Evolutionary conservation across 139 green algal genomes (phyloP), one percentile per base, ranked within the genome.

Genomic region (Chlamydomonas asymmetrica): DNA sequence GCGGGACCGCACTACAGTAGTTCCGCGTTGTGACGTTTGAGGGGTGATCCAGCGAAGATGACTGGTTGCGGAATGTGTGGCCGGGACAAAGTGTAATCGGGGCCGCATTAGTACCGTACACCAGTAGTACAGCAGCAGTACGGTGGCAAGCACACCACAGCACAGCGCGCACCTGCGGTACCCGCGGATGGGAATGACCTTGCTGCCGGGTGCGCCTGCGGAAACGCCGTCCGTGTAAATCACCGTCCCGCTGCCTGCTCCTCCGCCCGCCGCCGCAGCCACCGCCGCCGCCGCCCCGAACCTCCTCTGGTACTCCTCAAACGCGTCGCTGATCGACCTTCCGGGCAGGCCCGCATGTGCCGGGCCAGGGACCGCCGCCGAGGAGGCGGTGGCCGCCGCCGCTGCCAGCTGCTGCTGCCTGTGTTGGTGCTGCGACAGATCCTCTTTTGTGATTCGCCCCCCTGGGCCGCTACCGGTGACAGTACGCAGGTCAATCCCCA

Each of bases 361-460:
- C n/a, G n/a, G n/a, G n/a, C n/a, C n/a, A n/a, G n/a, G n/a, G n/a
- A n/a, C n/a, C n/a, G n/a, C n/a, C n/a, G n/a, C n/a, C n/a, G n/a
- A n/a, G n/a, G n/a, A n/a, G 4, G 43, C 9, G 5, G 2, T 2
- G 23, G 22, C 34, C 4, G 20, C 50, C 34, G 50, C 43, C 32
- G 29, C 54, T 20, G 27, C 38, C 38, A 35, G 56, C 40, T 60
- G 66, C 34, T 35, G 66, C 32, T 50, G 48, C 48, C 63, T 3
- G 6, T 45, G 40, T 23, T n/a, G 6, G 56, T 49, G 10, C 16
- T 29, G 18, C 1, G 60, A 2, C 9, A 91, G 77, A 56, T 94
- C 92, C 6, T 84, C 88, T 54, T 89, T 90, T 7, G 86, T 79
- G 23, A 97, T 78, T n/a, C 94, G 84, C 1, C 92, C 94, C 13